These are phyloP conservation scores for Volvariella volvacea DNA, from an alignment of 1,284 basidiomycete genomes.

Conservation along the genomic window DNA sequence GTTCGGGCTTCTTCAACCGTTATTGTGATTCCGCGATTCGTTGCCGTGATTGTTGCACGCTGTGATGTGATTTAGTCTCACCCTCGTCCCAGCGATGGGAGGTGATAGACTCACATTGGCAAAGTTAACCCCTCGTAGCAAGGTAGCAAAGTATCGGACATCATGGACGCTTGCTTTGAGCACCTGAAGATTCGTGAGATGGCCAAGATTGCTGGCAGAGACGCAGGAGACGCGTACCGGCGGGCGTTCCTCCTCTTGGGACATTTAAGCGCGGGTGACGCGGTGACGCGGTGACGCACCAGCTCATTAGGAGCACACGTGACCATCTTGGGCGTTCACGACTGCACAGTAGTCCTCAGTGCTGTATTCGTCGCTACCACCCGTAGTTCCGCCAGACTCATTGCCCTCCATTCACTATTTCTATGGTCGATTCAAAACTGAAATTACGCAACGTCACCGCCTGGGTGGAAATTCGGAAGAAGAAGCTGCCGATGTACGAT, in stretches of 20 bases:
- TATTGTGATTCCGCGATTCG: conserved; percentile 68
- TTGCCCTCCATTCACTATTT: no score
- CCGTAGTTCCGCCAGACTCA: no score
- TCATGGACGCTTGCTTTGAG: conserved; percentile 73
- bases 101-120: conserved; percentile 46
- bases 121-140: conserved; percentile 77
- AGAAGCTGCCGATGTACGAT: no score
- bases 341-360: no score
- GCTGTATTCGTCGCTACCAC: no score
- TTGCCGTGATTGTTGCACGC: conserved; percentile 76
- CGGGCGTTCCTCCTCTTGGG: conserved; percentile 10
- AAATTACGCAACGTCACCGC: no score
- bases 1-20: conserved; percentile 84
- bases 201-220: conserved; percentile 6
- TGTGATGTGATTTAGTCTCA: conserved; percentile 23
- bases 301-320: neutral
- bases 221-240: conserved; percentile 10
- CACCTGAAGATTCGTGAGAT: conserved; percentile 38
- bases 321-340: no score
- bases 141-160: conserved; percentile 66
- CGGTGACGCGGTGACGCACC: neutral
- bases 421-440: no score
- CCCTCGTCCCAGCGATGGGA: conserved; percentile 8
- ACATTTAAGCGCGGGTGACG: conserved; percentile 7
- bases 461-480: no score